These are phyloP conservation scores for Venturia effusa DNA, from an alignment of 2,329 filamentous ascomycete species.

Conservation along the genomic window DNA sequence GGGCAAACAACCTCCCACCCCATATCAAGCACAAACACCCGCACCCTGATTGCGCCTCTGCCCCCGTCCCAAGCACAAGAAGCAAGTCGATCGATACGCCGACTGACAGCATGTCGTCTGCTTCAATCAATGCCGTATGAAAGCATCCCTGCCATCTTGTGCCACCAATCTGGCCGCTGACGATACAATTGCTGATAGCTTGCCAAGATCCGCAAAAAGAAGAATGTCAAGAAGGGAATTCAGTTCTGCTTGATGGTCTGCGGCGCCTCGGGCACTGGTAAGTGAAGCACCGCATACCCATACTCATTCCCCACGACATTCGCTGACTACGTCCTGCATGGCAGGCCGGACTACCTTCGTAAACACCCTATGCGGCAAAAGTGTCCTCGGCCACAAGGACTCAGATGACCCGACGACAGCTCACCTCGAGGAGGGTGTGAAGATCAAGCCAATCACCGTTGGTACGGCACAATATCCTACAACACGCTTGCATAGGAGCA, in stretches of 20 bases:
- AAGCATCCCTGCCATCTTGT: conserved; percentile 5
- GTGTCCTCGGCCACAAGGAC: conserved; percentile 83
- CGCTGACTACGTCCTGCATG: conserved; percentile 10
- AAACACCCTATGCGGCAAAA: conserved; percentile 96
- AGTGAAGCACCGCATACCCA: conserved; percentile 22
- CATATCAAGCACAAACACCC: background rate
- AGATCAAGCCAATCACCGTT: conserved; percentile 97
- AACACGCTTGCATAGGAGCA: background rate
- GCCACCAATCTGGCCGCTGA: conserved; percentile 12
- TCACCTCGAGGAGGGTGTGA: conserved; percentile 90
- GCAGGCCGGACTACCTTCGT: conserved; percentile 95
- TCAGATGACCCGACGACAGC: conserved; percentile 80
- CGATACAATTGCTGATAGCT: conserved; percentile 27
- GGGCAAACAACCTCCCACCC: background rate
- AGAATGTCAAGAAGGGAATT: conserved; percentile 99
- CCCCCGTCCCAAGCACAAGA: background rate
- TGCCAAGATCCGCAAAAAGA: conserved; percentile 99
- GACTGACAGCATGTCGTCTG: conserved; percentile 9
- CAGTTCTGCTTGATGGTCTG: conserved; percentile 99
- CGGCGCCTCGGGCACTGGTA: conserved; percentile 96
- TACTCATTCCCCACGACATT: background rate
- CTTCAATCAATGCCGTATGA: conserved; percentile 11
- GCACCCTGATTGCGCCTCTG: background rate
- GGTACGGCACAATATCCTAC: conserved; percentile 45
- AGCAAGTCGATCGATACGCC: background rate